Evolutionary conservation across 2,329 filamentous ascomycete species (phyloP), one percentile per base, ranked within the genome.

Genomic region (Cordyceps cateniannulata): DNA sequence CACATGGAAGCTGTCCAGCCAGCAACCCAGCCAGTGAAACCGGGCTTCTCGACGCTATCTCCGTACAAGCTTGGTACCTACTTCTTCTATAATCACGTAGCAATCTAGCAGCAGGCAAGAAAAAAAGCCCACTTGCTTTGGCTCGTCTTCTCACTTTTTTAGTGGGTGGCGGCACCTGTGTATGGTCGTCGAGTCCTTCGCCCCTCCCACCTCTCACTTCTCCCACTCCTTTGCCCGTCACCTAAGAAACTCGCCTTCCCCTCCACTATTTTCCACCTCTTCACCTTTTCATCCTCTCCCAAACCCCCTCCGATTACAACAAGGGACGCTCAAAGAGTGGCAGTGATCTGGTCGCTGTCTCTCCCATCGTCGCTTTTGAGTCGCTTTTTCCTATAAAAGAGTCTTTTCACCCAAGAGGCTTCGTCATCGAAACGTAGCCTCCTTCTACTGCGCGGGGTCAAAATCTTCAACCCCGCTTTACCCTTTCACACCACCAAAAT

Each of bases 401-500:
- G 48, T 53, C 32, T 54, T 52, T 61, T 63, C 59, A 52, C 58
- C 52, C 53, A 51, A 49, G 50, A 60, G 42, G 20, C 58, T 49
- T 55, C 52, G 35, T 55, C 59, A 38, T 50, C 22, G 22, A 60
- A 52, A 63, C 57, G 52, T 57, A 38, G 48, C 29, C 42, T n/a
- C 56, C 56, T 59, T 59, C 47, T 35, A 54, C 42, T 32, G 45
- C 59, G 59, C 59, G 59, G 59, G 59, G 62, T 54, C 63, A 65
- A 75, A 72, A 70, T 72, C 69, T 76, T 75, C 71, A 74, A 77
- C 76, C 76, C 76, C 76, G 75, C 76, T 77, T 76, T 75, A 69
- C 68, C 64, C 62, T 59, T 56, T 62, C 64, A 68, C 67, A 71
- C 67, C 67, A 70, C 71, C 66, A 69, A 70, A 63, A 71, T 73